These are phyloP conservation scores for Calonectria fujianensis DNA, from an alignment of 2,329 filamentous ascomycete species.

Conservation along the genomic window DNA sequence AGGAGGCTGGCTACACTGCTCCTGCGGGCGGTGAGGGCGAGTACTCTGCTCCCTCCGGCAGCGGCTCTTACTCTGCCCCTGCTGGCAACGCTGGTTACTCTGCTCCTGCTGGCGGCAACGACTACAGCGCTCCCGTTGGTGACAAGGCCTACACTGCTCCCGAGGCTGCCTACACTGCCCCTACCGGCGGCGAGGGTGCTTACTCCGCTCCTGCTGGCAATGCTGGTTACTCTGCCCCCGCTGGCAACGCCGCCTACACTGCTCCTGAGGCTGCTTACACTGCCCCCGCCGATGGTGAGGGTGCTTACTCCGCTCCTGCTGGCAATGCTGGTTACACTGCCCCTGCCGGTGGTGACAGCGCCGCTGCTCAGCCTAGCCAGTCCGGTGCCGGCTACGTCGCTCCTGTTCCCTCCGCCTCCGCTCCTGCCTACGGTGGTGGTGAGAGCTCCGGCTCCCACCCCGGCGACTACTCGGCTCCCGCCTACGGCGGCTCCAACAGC, in stretches of 20 bases:
- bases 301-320: no score
- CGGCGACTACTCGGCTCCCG: neutral
- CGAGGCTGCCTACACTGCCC: neutral
- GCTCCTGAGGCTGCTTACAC: neutral
- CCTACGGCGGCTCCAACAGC: neutral
- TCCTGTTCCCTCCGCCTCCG: neutral
- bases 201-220: neutral
- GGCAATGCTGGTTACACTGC: neutral
- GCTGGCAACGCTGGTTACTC: neutral
- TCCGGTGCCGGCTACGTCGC: neutral
- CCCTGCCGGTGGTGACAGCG: neutral
- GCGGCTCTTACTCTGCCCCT: neutral
- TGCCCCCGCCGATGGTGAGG: neutral
- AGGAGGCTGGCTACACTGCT: neutral
- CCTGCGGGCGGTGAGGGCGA: no score
- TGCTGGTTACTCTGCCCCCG: neutral
- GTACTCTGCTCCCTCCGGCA: neutral
- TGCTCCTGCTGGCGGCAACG: neutral
- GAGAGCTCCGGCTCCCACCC: neutral
- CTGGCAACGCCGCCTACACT: neutral
- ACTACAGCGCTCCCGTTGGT: neutral
- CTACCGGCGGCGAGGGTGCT: neutral
- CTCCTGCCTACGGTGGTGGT: neutral
- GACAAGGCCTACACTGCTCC: neutral
- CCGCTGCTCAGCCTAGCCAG: neutral